Evolutionary conservation across 805 yeast species (phyloP), one percentile per base, ranked within the genome.

Genomic region (Cyberlindnera subsufficiens): DNA sequence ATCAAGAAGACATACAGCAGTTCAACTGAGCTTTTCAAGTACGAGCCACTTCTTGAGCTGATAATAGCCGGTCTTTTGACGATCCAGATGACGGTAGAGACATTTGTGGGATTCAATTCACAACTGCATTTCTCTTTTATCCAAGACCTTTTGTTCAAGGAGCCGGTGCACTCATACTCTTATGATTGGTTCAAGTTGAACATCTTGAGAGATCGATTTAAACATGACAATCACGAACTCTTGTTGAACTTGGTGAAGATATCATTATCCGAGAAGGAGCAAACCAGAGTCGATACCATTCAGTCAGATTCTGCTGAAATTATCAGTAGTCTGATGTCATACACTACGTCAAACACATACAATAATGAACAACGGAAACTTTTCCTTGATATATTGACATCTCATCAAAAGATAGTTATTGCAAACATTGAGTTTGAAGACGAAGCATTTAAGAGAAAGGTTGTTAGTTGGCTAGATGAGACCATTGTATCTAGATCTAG

Each of bases 41-140:
- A 63, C 36, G 68, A 61, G 32, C 57, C 72, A 11, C 48, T 71
- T 6, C 43, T 64, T n/a, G 65, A 60, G 25, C 44, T 74, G 35
- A 51, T 73, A 1, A 43, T 65, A 11, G 63, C 68, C 40, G 69
- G 65, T 16, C 58, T 72, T 33, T 47, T 69, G 3, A 49, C 56
- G 3, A 37, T 74, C 4, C 55, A 63, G 14, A 48, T 61, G 2
- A 50, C 71, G 1, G 56, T 66, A 6, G 66, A 64, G 14, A 50
- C 69, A 5, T 56, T 63, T 35, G 36, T 58, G 39, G 39, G 50
- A 9, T 55, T 56, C 37, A 46, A 51, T 27, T 42, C 58, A 7
- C 25, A 50, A 40, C 42, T 42, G 16, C 58, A 46, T 39, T 42
- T 37, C 10, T 48, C 38, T 13, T 45, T 55, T n/a, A 33, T 53